phyloP scores from a whole-genome alignment of 2,329 filamentous ascomycete genomes.

The Paraphoma chrysanthemicola region DNA sequence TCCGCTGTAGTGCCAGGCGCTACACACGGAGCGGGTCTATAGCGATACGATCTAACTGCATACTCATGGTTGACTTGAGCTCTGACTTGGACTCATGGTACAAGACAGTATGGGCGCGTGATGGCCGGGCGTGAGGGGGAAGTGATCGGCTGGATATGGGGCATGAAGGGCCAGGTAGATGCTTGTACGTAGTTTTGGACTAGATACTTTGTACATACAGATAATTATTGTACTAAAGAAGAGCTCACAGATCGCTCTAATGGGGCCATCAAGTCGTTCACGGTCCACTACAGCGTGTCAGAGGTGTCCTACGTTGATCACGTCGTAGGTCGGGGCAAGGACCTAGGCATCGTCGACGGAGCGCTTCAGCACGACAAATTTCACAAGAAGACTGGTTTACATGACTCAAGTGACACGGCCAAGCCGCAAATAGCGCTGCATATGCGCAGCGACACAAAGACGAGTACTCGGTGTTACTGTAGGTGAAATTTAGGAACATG shows the following conservation, averaged over 20 bases:
- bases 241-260: slow-evolving; percentile 1
- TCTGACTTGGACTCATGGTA: slow-evolving; percentile 29
- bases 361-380: slow-evolving; percentile 29
- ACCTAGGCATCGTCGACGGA: slow-evolving; percentile 37
- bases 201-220: neutral
- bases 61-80: slow-evolving; percentile 43
- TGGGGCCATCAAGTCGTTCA: neutral
- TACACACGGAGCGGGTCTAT: slow-evolving; percentile 38
- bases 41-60: slow-evolving; percentile 44
- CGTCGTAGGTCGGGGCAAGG: slow-evolving; percentile 41
- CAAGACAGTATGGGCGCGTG: slow-evolving; percentile 21
- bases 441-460: neutral
- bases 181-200: slow-evolving; percentile 19
- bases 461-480: neutral
- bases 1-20: slow-evolving; percentile 47
- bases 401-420: slow-evolving; percentile 55
- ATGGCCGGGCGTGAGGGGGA: slow-evolving; percentile 19
- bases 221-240: neutral
- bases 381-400: slow-evolving; percentile 38
- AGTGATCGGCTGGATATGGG: slow-evolving; percentile 13
- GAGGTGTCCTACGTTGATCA: slow-evolving; percentile 19
- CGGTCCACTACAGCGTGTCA: slow-evolving; percentile 2
- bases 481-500: neutral
- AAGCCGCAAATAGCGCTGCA: slow-evolving; percentile 50
- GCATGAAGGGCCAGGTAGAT: slow-evolving; percentile 15